These are phyloP conservation scores for Lodderomyces margitis DNA, from an alignment of 1,139 yeast genomes.

Conservation along the genomic window DNA sequence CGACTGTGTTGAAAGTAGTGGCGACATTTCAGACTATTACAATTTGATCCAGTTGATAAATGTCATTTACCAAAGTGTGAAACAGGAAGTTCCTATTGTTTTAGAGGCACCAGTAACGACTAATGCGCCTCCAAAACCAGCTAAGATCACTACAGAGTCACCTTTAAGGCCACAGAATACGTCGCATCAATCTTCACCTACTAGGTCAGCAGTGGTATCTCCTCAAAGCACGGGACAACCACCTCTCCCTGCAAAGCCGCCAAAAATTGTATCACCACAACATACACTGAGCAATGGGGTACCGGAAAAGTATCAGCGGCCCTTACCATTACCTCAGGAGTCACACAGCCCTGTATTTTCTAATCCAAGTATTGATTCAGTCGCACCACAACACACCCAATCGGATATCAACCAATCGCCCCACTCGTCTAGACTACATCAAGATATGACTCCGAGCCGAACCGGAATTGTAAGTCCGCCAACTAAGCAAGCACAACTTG, in stretches of 20 bases:
- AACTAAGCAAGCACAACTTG: neutral
- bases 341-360: neutral
- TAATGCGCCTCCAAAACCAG: constrained; percentile 22
- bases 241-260: constrained; percentile 1
- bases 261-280: constrained; percentile 10
- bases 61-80: constrained; percentile 40
- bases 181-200: constrained; percentile 2
- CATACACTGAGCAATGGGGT: neutral
- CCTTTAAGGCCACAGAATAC: constrained; percentile 7
- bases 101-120: neutral
- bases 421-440: neutral
- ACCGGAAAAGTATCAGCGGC: constrained; percentile 2
- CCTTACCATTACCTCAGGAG: constrained; percentile 1
- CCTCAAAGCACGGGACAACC: neutral
- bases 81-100: constrained; percentile 33
- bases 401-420: neutral
- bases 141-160: constrained; percentile 16
- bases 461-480: neutral
- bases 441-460: neutral
- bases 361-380: neutral
- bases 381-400: neutral
- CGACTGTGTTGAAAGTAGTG: constrained; percentile 16
- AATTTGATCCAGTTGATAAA: constrained; percentile 38
- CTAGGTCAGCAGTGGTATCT: neutral
- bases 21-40: constrained; percentile 19